Base-by-base conservation (phyloP, 257 asterid genomes). In the Solanum habrochaites region DNA sequence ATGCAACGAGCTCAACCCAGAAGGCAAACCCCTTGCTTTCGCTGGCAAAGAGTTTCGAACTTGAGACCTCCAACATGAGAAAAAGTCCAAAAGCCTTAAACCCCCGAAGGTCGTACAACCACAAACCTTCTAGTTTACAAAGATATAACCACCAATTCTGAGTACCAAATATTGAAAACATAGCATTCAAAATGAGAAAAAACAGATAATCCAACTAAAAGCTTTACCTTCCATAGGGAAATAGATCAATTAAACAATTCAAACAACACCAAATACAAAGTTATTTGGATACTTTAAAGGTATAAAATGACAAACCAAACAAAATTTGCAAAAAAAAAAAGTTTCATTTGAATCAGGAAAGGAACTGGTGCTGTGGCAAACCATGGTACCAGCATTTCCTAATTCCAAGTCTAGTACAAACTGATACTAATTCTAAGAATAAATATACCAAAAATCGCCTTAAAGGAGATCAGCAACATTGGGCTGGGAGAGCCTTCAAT, bases 401-500 rank as follows among this genome's bases (percentile, higher is more conserved):
- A 42, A 75, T n/a, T 42, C 37, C 7, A 40, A 74, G 35, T 75
- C 60, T 31, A 42, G 56, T 47, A 27, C 83, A 78, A 78, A 78
- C n/a, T 15, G 83, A 78, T 45, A 45, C 83, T 78, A 78, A 78
- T 2, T 21, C 64, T 78, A 78, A 78, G 40, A 80, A 80, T 3
- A 78, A 80, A 80, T 27, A 47, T 80, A 47, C 45, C 69, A 80
- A 90, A 90, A 89, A 69, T 86, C 86, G 20, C 85, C 80, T 87
- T 42, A 92, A 85, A 92, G 95, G 37, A 85, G 87, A 85, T 92
- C 95, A 11, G 95, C 95, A 71, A 92, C 93, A 21, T 92, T 92
- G 10, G 10, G 94, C 93, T 1, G 95, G 95, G 80, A 93, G 94
- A 89, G 91, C 95, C 92, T 91, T 91, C 94, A 21, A 93, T 31